A percentile compares a stretch with the other conserved stretches of the same genome.
These are phyloP conservation scores for Serendipita sp. DNA, from an alignment of 1,284 basidiomycete genomes.

Conservation along the genomic window DNA sequence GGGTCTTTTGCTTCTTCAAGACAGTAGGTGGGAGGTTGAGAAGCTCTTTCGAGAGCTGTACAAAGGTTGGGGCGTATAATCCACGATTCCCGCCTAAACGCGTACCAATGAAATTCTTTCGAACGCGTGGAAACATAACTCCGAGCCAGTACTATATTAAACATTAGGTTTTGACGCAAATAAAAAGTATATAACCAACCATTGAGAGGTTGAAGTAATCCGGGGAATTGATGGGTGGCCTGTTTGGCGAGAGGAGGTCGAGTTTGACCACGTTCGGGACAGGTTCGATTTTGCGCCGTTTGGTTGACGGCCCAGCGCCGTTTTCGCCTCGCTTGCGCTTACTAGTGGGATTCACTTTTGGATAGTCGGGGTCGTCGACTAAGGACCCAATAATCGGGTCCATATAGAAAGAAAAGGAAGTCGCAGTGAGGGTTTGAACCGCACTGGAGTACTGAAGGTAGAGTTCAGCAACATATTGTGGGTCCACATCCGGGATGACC, in stretches of 20 bases:
- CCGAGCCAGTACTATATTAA: constrained; percentile 22
- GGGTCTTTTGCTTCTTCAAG: constrained; percentile 31
- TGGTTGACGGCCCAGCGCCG: constrained; percentile 16
- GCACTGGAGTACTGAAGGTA: constrained; percentile 26
- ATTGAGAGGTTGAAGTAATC: constrained; percentile 36
- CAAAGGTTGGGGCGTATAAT: constrained; percentile 42
- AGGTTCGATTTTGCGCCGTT: constrained; percentile 14
- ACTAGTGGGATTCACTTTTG: constrained; percentile 30
- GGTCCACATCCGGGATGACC: constrained; percentile 51
- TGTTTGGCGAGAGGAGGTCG: constrained; percentile 37
- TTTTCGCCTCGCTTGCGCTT: constrained; percentile 29
- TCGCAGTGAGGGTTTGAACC: constrained; percentile 16
- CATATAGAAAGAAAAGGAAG: constrained; percentile 22
- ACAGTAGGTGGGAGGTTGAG: constrained; percentile 17
- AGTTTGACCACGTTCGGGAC: constrained; percentile 25
- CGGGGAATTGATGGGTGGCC: constrained; percentile 26
- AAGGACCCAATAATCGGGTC: constrained; percentile 41
- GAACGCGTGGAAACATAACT: constrained; percentile 42
- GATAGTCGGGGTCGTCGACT: constrained; percentile 48
- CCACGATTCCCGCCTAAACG: constrained; percentile 25
- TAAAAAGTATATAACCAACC: constrained; percentile 35
- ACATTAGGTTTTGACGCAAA: background rate
- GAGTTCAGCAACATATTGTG: constrained; percentile 34
- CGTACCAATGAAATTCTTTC: constrained; percentile 34
- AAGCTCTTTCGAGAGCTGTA: constrained; percentile 1